A percentile compares a stretch with the other conserved stretches of the same genome.
Evolutionary conservation across 352 stramenopile species (phyloP).

Genomic region (Globisporangium middletonii): DNA sequence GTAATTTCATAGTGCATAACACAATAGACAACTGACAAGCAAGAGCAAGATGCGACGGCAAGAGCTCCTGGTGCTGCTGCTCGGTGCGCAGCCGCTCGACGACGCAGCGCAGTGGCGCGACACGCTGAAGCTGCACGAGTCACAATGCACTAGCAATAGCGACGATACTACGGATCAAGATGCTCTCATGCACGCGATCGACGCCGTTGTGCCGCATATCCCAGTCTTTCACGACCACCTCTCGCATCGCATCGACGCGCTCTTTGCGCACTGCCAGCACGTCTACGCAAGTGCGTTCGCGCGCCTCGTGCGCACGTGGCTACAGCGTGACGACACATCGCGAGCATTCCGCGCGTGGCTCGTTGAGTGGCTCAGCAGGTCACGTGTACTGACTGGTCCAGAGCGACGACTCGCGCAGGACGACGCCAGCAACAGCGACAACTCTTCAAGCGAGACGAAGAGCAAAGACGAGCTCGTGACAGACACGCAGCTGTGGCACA

Average conservation of each 20-base stretch:
- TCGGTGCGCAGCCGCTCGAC: constrained; percentile 15
- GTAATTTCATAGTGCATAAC: too few relatives aligned
- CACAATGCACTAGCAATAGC: neutral
- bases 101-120: constrained; percentile 18
- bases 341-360: constrained; percentile 34
- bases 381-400: neutral
- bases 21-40: neutral
- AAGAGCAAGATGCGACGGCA: neutral
- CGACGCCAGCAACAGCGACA: neutral
- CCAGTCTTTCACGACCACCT: constrained; percentile 35
- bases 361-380: constrained; percentile 20
- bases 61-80: constrained; percentile 24
- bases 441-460: neutral
- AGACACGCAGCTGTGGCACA: constrained; percentile 26
- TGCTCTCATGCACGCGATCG: constrained; percentile 18
- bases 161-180: too few relatives aligned
- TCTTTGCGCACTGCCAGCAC: constrained; percentile 27
- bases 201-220: constrained; percentile 34
- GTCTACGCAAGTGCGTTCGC: constrained; percentile 20
- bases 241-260: constrained; percentile 17
- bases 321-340: constrained; percentile 12
- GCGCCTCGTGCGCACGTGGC: constrained; percentile 22
- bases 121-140: constrained; percentile 4
- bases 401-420: constrained; percentile 1
- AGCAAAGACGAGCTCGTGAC: neutral